phyloP scores from a whole-genome alignment of 441 rosid species.

The Aquilaria agallochum region DNA sequence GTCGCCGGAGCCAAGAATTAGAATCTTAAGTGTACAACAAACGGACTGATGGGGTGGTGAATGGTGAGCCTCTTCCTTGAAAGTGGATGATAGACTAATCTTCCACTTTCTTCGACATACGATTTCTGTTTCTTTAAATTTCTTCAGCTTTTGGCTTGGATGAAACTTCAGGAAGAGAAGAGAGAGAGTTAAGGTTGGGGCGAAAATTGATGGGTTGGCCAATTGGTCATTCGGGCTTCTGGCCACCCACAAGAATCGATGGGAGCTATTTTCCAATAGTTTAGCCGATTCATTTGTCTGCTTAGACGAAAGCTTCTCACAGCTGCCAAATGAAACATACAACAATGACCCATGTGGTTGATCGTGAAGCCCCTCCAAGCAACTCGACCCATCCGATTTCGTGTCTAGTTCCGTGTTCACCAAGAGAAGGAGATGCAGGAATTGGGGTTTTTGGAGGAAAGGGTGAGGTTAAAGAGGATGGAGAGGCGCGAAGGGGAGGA shows the following conservation, averaged over 20 bases:
- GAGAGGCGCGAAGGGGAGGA: too few species aligned
- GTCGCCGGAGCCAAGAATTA: too few species aligned
- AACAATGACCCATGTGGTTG: conserved; percentile 67
- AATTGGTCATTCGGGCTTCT: conserved; percentile 36
- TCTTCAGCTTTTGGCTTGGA: neutral
- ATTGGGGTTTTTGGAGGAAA: too few species aligned
- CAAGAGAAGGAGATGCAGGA: too few species aligned
- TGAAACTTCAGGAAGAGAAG: neutral
- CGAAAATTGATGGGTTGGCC: neutral
- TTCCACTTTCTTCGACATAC: conserved; percentile 94
- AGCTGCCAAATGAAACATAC: conserved; percentile 71
- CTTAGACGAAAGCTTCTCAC: conserved; percentile 51
- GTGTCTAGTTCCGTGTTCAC: too few species aligned
- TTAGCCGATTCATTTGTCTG: conserved; percentile 57
- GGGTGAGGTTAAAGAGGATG: too few species aligned
- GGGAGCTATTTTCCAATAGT: conserved; percentile 51
- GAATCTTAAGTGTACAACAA: too few species aligned
- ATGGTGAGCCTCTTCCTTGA: conserved; percentile 63
- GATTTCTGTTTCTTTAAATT: conserved; percentile 26
- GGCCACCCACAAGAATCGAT: conserved; percentile 60
- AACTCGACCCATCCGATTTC: conserved; percentile 21
- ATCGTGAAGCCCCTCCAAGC: conserved; percentile 51
- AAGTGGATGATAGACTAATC: conserved; percentile 63
- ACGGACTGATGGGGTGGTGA: conserved; percentile 22
- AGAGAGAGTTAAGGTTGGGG: neutral